A percentile compares a stretch with the other conserved stretches of the same genome.
Evolutionary conservation across 2,329 filamentous ascomycete genomes (phyloP).

Genomic region (Colletotrichum spaethianum): DNA sequence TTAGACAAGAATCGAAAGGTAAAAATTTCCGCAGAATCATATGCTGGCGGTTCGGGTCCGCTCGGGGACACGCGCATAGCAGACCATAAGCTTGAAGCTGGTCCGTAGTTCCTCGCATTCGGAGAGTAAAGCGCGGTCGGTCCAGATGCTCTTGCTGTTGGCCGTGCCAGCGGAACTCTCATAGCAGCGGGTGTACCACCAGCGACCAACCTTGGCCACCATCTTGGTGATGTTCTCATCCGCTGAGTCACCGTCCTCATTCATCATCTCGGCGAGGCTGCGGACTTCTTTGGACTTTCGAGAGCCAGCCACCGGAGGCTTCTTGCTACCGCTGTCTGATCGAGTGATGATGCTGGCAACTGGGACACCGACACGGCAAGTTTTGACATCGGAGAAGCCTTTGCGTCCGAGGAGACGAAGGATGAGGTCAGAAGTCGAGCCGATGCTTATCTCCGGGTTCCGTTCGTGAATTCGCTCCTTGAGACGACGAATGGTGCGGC

Average conservation of each 20-base stretch:
- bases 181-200: slow-evolving; percentile 97
- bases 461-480: slow-evolving; percentile 78
- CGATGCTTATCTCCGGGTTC: slow-evolving; percentile 73
- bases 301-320: slow-evolving; percentile 19
- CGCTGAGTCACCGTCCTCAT: slow-evolving; percentile 76
- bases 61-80: slow-evolving; percentile 88
- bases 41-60: slow-evolving; percentile 63
- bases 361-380: slow-evolving; percentile 83
- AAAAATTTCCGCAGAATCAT: slow-evolving; percentile 45
- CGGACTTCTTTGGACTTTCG: slow-evolving; percentile 60
- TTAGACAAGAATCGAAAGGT: slow-evolving; percentile 6
- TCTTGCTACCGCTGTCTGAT: slow-evolving; percentile 43
- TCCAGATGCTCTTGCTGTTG: slow-evolving; percentile 78
- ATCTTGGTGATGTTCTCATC: slow-evolving; percentile 93
- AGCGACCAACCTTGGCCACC: slow-evolving; percentile 90
- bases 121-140: slow-evolving; percentile 78
- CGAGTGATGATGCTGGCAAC: slow-evolving; percentile 69
- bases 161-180: slow-evolving; percentile 74
- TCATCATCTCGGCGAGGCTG: slow-evolving; percentile 80
- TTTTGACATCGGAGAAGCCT: slow-evolving; percentile 81
- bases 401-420: slow-evolving; percentile 77
- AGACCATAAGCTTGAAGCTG: slow-evolving; percentile 91
- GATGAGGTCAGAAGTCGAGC: slow-evolving; percentile 72
- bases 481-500: slow-evolving; percentile 77
- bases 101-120: slow-evolving; percentile 92